Conservation (phyloP, 2,329 filamentous ascomycete species). For the Drechslerella coelobrocha region DNA sequence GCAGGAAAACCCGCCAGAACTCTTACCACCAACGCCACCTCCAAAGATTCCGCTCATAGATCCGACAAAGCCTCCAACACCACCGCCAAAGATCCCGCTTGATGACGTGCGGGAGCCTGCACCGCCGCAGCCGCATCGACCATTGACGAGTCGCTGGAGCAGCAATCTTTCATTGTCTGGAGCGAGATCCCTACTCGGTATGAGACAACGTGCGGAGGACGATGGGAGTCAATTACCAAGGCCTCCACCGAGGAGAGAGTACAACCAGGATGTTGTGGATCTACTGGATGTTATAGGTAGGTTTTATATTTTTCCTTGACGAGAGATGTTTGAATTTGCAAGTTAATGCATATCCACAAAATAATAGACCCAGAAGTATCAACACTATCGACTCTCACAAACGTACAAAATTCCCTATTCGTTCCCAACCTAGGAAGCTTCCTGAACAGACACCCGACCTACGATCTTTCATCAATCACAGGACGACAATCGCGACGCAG, state of each 20-base stretch:
- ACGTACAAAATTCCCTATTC: constrained; percentile 89
- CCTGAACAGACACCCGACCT: constrained; percentile 79
- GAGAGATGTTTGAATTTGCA: not conserved
- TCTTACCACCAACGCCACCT: constrained; percentile 26
- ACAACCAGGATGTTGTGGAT: constrained; percentile 70
- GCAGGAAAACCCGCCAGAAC: constrained; percentile 38
- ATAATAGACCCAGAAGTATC: constrained; percentile 83
- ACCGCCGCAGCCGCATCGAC: constrained; percentile 8
- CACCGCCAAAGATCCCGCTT: constrained; percentile 33
- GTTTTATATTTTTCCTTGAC: constrained; percentile 53
- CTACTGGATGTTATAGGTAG: constrained; percentile 72
- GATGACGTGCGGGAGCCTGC: constrained; percentile 13
- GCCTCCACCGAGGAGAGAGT: constrained; percentile 59
- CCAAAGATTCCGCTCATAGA: constrained; percentile 37
- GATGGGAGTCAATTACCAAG: constrained; percentile 20
- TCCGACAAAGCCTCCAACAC: constrained; percentile 18
- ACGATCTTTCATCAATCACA: constrained; percentile 67
- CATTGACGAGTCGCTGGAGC: constrained; percentile 7
- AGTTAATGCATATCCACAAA: constrained; percentile 52
- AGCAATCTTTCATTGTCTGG: constrained; percentile 34
- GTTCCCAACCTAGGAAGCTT: constrained; percentile 78
- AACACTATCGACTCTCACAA: constrained; percentile 81
- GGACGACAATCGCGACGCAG: constrained; percentile 51
- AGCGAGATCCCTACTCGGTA: constrained; percentile 35
- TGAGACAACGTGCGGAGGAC: constrained; percentile 46